These are phyloP conservation scores for Cyberlindnera xylosilytica DNA, from an alignment of 805 yeast genomes.

Conservation along the genomic window DNA sequence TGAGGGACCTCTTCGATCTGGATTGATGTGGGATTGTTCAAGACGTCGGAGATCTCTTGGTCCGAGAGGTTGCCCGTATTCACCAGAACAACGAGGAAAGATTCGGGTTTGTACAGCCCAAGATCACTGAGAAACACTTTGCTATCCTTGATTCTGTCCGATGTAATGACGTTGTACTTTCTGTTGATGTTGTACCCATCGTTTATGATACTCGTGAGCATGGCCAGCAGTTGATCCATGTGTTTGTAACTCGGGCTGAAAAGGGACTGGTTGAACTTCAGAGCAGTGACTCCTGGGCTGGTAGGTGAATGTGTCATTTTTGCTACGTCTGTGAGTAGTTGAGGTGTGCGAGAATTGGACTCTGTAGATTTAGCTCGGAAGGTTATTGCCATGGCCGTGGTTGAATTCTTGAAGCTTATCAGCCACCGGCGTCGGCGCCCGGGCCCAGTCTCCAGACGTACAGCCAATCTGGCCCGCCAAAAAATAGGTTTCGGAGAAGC, in stretches of 20 bases:
- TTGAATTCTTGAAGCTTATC: background rate
- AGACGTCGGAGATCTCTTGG: background rate
- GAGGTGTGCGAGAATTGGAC: too few species aligned
- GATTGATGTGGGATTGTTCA: background rate
- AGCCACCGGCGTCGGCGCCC: too few species aligned
- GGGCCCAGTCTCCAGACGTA: too few species aligned
- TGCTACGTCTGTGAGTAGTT: too few species aligned
- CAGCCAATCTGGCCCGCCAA: too few species aligned
- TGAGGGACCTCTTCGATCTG: constrained; percentile 2
- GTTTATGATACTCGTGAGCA: constrained; percentile 19
- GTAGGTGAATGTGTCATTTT: background rate
- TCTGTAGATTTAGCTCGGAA: too few species aligned
- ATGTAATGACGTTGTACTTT: constrained; percentile 17
- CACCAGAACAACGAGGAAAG: constrained; percentile 16
- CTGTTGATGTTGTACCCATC: constrained; percentile 18
- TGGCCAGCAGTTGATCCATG: constrained; percentile 4
- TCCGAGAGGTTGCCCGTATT: background rate
- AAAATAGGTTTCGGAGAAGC: too few species aligned
- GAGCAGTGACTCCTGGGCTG: background rate
- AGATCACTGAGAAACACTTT: constrained; percentile 18
- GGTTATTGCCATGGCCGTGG: too few species aligned
- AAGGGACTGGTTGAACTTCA: constrained; percentile 4
- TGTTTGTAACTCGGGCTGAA: constrained; percentile 4
- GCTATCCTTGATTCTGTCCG: constrained; percentile 20
- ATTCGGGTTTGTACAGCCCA: constrained; percentile 18